Base-by-base conservation (phyloP, 495 filamentous ascomycete genomes). In the Xylaria palmicola region DNA sequence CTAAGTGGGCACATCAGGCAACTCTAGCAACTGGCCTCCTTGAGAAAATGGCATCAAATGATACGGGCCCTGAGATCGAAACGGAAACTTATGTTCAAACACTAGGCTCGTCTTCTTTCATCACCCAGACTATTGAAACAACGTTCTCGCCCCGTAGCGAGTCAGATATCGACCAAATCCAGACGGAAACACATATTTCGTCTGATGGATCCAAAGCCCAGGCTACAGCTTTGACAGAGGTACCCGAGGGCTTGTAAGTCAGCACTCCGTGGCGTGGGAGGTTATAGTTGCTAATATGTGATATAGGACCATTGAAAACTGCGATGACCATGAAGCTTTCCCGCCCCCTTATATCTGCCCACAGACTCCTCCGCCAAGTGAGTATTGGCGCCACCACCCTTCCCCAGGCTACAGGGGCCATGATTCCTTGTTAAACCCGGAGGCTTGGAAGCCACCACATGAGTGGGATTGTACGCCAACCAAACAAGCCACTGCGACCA, bases 391-490 rank as follows among this genome's bases (percentile, higher is more conserved):
- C 9, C 65, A 56, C 15, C 15, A 40, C 20, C 66, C 72, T 29
- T 57, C 59, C 12, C 64, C 64, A 3, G 63, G 63, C 17, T 64
- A 56, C 59, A 58, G 58, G 17, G 17, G 59, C 6, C 62, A 59
- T 36, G 66, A 68, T 15, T 66, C 50, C 22, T 50, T 68, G 34
- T 59, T 55, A 20, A 68, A 72, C 41, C 65, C 71, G 1, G 73
- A 78, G 39, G 65, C 72, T 36, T 82, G 79, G 79, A 77, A 71
- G 44, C 69, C 73, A 12, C 72, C 74, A 17, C 71, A 74, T 43
- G 68, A 73, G 26, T 77, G 75, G 73, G 70, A 74, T 24, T 71
- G 68, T 56, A 62, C 59, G 5, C 66, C 65, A 1, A 55, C 57
- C 1, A 62, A 63, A 26, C 51, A 68, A 32, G 37, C 52, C 32